Conservation (phyloP, 768 basidiomycete genomes). For the Cystofilobasidium macerans region DNA sequence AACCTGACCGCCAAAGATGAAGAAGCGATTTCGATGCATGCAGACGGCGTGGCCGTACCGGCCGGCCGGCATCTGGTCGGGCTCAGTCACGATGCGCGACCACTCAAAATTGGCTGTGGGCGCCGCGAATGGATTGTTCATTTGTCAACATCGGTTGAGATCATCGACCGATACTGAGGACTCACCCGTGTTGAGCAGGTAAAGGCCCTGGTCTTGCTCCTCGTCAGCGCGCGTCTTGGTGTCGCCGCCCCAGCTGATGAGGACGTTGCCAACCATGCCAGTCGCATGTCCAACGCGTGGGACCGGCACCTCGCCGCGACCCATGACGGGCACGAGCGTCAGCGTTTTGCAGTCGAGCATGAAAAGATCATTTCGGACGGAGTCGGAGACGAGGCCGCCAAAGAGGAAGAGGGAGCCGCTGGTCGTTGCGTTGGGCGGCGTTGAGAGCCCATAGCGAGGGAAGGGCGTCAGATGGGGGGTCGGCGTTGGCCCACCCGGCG, state of each 20-base stretch:
- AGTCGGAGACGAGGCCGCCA: conserved; percentile 86
- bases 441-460: conserved; percentile 88
- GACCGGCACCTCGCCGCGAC: conserved; percentile 74
- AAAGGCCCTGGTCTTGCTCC: conserved; percentile 81
- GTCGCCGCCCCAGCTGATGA: conserved; percentile 97
- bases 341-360: conserved; percentile 49
- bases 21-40: conserved; percentile 83
- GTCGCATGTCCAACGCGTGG: conserved; percentile 93
- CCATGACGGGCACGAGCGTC: conserved; percentile 70
- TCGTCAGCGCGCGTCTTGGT: conserved; percentile 64
- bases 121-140: neutral
- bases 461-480: conserved; percentile 67
- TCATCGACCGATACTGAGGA: conserved; percentile 24
- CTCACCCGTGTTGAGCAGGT: conserved; percentile 86
- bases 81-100: conserved; percentile 68
- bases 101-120: conserved; percentile 77
- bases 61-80: conserved; percentile 50
- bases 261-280: conserved; percentile 86
- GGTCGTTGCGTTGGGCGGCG: conserved; percentile 55
- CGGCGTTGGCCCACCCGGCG: conserved; percentile 22
- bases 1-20: conserved; percentile 91
- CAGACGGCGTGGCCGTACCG: conserved; percentile 93
- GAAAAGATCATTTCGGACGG: conserved; percentile 84
- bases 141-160: neutral
- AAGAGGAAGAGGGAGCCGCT: conserved; percentile 87